Evolutionary conservation across 176 grass and related monocot species (phyloP).

Genomic region (Ensete ventricosum): DNA sequence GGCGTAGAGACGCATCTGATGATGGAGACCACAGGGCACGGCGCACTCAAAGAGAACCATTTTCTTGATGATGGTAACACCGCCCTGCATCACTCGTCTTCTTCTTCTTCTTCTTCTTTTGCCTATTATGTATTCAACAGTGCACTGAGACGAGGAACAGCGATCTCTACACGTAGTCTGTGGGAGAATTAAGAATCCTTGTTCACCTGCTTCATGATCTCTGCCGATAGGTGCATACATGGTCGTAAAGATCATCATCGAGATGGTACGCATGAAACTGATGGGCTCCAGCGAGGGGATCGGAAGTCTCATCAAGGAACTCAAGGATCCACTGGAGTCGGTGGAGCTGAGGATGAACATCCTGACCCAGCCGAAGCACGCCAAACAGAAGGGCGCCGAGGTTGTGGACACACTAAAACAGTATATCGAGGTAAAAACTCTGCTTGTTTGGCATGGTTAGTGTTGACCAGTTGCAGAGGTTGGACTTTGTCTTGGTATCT

Average conservation of each 20-base stretch:
- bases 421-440: conserved; percentile 40
- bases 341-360: conserved; percentile 65
- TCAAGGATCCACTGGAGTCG: conserved; percentile 52
- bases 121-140: too few species aligned
- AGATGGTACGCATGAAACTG: conserved; percentile 72
- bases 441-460: too few species aligned
- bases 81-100: neutral
- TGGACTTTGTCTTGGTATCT: too few species aligned
- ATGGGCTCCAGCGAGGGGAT: conserved; percentile 35
- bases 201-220: neutral
- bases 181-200: too few species aligned
- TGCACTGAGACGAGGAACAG: too few species aligned
- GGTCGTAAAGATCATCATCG: conserved; percentile 73
- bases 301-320: conserved; percentile 51
- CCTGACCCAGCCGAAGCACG: conserved; percentile 39
- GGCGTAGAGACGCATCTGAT: conserved; percentile 71
- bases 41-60: conserved; percentile 69
- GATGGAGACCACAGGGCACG: conserved; percentile 88
- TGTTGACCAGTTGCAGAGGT: too few species aligned
- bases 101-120: neutral
- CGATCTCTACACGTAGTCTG: too few species aligned
- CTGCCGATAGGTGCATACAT: conserved; percentile 49
- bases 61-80: conserved; percentile 64
- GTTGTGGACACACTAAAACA: conserved; percentile 42
- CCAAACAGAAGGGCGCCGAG: conserved; percentile 38